Conservation (phyloP, 2,329 filamentous ascomycete species). For the Arthrobotrys iridis region DNA sequence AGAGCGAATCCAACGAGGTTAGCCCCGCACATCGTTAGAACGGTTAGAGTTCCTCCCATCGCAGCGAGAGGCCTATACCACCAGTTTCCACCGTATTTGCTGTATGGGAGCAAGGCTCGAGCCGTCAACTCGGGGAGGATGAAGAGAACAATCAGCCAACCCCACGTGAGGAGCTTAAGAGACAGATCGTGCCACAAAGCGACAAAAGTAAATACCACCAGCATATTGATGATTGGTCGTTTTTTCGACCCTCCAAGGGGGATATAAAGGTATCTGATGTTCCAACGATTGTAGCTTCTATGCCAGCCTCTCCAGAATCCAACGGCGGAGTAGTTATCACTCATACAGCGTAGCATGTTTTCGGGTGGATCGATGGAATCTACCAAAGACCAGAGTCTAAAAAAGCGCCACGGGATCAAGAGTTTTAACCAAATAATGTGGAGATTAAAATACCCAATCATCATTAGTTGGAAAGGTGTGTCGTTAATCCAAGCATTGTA, state of each 20-base stretch:
- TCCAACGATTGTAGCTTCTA: slow-evolving; percentile 92
- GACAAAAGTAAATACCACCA: slow-evolving; percentile 93
- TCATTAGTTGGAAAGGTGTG: slow-evolving; percentile 83
- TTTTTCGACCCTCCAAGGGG: slow-evolving; percentile 79
- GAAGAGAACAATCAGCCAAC: slow-evolving; percentile 94
- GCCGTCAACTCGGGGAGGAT: slow-evolving; percentile 87
- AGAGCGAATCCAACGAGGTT: slow-evolving; percentile 96
- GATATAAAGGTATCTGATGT: slow-evolving; percentile 91
- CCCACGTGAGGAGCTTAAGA: slow-evolving; percentile 89
- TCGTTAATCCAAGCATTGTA: slow-evolving; percentile 75
- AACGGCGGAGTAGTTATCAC: slow-evolving; percentile 88
- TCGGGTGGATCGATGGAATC: slow-evolving; percentile 95
- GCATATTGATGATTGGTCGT: slow-evolving; percentile 76
- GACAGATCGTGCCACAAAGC: slow-evolving; percentile 98
- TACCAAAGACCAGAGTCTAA: slow-evolving; percentile 91
- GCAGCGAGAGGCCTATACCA: slow-evolving; percentile 83
- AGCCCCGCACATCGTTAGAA: slow-evolving; percentile 94
- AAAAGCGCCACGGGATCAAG: slow-evolving; percentile 95
- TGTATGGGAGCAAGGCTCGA: slow-evolving; percentile 75
- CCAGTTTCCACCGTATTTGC: slow-evolving; percentile 75
- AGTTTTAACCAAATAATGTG: slow-evolving; percentile 98
- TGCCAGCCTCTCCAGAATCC: slow-evolving; percentile 98
- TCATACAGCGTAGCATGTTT: slow-evolving; percentile 98
- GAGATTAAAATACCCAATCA: slow-evolving; percentile 95
- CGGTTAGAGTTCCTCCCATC: slow-evolving; percentile 80